Percentiles rank a stretch among this genome's conserved stretches.
Conservation (phyloP, 106 monocot genomes). For the Dioscorea dumetorum region DNA sequence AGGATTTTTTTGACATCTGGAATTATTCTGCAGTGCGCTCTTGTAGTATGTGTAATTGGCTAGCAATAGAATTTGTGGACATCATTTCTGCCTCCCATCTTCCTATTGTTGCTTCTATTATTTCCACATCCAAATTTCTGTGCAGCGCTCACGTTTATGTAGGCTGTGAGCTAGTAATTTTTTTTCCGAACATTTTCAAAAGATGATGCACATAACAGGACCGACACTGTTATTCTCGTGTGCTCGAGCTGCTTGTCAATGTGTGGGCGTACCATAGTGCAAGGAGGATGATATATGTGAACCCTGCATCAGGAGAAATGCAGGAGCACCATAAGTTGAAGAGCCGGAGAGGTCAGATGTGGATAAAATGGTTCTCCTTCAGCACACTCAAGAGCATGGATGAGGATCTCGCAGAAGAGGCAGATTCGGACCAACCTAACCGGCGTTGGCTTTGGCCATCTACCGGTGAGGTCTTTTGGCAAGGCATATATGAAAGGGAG, state of each 20-base stretch:
- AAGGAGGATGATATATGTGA: conserved; percentile 70
- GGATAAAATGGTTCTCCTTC: conserved; percentile 79
- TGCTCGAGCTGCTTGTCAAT: conserved; percentile 85
- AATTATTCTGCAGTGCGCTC: no score
- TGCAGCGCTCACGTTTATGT: no score
- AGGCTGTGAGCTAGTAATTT: no score
- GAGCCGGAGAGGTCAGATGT: conserved; percentile 63
- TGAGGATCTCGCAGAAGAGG: conserved; percentile 89
- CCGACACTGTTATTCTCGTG: conserved; percentile 77
- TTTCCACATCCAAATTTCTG: no score
- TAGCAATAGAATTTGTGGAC: no score
- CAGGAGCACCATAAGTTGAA: conserved; percentile 69
- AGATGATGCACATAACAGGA: conserved; percentile 39
- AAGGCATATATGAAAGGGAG: conserved; percentile 78
- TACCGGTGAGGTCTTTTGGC: conserved; percentile 94
- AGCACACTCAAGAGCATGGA: conserved; percentile 86
- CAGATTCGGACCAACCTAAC: conserved; percentile 40
- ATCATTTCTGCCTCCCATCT: no score
- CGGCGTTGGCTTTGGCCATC: conserved; percentile 77
- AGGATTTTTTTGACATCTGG: no score
- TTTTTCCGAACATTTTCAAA: no score
- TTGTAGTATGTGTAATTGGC: no score
- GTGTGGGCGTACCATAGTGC: conserved; percentile 97
- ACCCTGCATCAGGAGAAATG: conserved; percentile 79
- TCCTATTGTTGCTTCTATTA: no score